phyloP scores from a whole-genome alignment of 2,329 filamentous ascomycete species.

The Aureobasidium pullulans region DNA sequence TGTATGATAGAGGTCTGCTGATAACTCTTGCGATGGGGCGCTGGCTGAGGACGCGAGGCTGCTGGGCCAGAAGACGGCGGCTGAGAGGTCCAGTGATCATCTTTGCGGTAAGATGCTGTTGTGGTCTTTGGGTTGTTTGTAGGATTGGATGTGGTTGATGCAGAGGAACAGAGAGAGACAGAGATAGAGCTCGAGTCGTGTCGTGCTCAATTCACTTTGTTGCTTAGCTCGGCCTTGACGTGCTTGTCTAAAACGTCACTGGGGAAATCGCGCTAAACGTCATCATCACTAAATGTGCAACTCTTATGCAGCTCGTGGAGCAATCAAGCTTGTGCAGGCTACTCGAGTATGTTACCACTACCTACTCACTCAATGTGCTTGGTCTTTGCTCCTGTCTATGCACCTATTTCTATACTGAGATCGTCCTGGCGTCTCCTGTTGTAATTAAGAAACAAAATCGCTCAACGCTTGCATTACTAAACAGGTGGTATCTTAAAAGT shows the following conservation, averaged over 20 bases:
- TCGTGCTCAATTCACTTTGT: slow-evolving; percentile 1
- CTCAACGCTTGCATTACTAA: neutral
- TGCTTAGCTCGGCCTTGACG: slow-evolving; percentile 5
- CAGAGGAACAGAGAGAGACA: neutral
- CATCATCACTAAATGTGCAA: neutral
- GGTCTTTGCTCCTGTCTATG: neutral
- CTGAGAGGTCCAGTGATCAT: slow-evolving; percentile 6
- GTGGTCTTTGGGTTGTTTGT: neutral
- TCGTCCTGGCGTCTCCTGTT: neutral
- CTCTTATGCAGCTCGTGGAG: too few species aligned
- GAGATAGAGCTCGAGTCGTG: neutral
- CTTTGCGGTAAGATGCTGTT: neutral
- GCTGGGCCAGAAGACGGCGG: slow-evolving; percentile 12
- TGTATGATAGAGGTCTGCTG: slow-evolving; percentile 13
- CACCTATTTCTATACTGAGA: neutral
- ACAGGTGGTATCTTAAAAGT: neutral
- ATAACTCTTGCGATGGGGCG: slow-evolving; percentile 1
- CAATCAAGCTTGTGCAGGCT: too few species aligned
- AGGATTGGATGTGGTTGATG: neutral
- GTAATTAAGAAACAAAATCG: neutral
- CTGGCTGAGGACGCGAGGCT: slow-evolving; percentile 12
- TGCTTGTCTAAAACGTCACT: slow-evolving; percentile 4
- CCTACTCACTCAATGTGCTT: too few species aligned
- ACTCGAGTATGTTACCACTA: too few species aligned
- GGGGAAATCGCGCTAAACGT: neutral